Evolutionary conservation across 2,329 filamentous ascomycete genomes (phyloP), one percentile per base, ranked within the genome.

Genomic region (Colletotrichum theobromicola): DNA sequence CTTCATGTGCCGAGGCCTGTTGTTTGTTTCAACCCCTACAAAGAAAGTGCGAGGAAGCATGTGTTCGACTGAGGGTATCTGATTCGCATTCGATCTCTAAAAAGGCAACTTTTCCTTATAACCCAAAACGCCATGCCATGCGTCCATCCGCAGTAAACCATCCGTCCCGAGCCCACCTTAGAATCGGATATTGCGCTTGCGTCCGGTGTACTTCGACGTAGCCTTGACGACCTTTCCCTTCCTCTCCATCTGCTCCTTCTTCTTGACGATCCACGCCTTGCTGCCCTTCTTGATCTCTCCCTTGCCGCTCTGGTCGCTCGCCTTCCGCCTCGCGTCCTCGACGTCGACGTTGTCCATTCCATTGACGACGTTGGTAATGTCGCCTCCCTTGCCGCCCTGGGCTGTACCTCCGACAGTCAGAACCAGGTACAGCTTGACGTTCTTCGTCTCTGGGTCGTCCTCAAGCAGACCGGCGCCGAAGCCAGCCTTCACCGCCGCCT

Each of bases 381-480:
- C 96, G 10, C 94, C 93, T 2, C 90, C 89, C 58, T 83, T 84
- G 35, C 86, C 87, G 3, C 87, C 85, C 1, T 86, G 81, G 1
- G 84, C 85, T 0, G 85, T 85, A 5, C 91, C 91, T 35, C 96
- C 97, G 2, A 98, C 97, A 0, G 95, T 98, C 35, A 99, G 86
- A 0, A 99, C 96, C 4, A 99, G 88, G 83, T 99, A 99, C n/a
- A 97, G 88, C 88, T 99, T 99, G 78, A 93, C 92, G 81, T 96
- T 98, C 89, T 99, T 99, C 46, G 97, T 99, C 57, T 95, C 96
- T 0, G 94, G 94, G 82, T 98, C 96, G 84, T 99, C 97, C 84
- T 98, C 96, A 62, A 99, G 87, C 37, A 99, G 90, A 86, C 97
- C 97, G 0, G 97, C 97, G 62, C 97, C 96, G 80, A 99, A 99